Base-by-base conservation (phyloP, 78 protist genomes). In the Dictyostelium intermedium region DNA sequence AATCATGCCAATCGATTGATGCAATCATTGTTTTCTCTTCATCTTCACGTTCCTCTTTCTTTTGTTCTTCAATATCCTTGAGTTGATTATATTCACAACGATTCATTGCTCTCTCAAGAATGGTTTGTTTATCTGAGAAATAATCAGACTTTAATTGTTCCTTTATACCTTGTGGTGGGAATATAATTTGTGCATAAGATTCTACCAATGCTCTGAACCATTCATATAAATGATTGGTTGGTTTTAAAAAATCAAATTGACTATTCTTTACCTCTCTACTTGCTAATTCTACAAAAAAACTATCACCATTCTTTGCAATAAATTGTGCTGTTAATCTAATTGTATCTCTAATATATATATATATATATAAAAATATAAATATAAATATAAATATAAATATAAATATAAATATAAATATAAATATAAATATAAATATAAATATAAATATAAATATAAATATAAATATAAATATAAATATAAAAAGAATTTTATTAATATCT, bases 1-100 rank as follows among this genome's bases (percentile, higher is more conserved):
- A 98, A 79, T 98, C 98, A 63, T 96, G 96, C 99, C 99, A 98
- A 78, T 98, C 99, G 50, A 98, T 95, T 11, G 84, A 45, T 0
- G 94, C 84, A 69, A 84, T 30, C 25, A 91, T 41, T 25, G 81
- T 50, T 69, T 85, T 34, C 66, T 94, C 96, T 32, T 86, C 45
- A 39, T 94, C 91, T 11, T 53, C 96, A 27, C 82, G 83, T 37
- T 94, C 96, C 3, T 94, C 96, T 47, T 92, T 92, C 53, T 84
- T 89, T 70, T 87, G 83, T 25, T 84, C 78, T 0, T 70, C 95
- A 16, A 79, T 61, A 34, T 96, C 91, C 2, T 79, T 83, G 72
- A 45, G 35, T 50, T 81, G 35, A 56, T 91, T 83, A 84, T 95
- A 91, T 60, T 95, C 95, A 43, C 74, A 83, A 35, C 97, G 30